A percentile compares a stretch with the other conserved stretches of the same genome.
Evolutionary conservation across 1,284 basidiomycete species (phyloP).

Genomic region (Phenoliferia sp.): DNA sequence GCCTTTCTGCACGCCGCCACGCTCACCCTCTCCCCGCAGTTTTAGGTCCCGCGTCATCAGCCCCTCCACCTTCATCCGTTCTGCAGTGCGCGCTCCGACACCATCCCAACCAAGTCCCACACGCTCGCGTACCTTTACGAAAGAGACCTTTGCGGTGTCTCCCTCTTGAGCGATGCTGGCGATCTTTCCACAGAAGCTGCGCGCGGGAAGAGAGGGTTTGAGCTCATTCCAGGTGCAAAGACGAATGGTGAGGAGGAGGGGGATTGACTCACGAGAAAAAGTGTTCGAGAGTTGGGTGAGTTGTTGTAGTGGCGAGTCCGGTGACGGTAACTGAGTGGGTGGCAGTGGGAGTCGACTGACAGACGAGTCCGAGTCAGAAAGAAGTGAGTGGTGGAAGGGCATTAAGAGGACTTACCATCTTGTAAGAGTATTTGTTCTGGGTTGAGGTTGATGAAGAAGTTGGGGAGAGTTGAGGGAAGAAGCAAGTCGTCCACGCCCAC

Average conservation of each 20-base stretch:
- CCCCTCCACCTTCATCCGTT: too few species aligned
- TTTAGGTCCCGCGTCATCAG: background rate
- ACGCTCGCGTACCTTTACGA: conserved; percentile 40
- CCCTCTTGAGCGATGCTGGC: conserved; percentile 48
- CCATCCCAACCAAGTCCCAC: background rate
- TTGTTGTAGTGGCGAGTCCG: conserved; percentile 55
- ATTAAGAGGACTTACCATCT: too few species aligned
- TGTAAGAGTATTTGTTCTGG: too few species aligned
- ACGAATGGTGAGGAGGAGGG: background rate
- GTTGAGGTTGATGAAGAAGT: too few species aligned
- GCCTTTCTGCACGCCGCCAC: background rate
- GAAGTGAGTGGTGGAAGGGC: too few species aligned
- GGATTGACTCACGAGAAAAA: conserved; percentile 54
- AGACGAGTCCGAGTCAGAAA: too few species aligned
- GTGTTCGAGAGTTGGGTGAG: conserved; percentile 58
- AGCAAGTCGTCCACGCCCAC: too few species aligned
- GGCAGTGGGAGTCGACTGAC: background rate
- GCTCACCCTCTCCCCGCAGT: background rate
- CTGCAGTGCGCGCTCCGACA: too few species aligned
- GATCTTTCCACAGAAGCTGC: conserved; percentile 47
- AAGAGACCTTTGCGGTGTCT: conserved; percentile 56
- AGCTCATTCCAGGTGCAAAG: too few species aligned
- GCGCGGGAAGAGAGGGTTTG: background rate
- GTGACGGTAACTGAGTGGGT: conserved; percentile 44
- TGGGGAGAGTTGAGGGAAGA: too few species aligned